Evolutionary conservation across 1,284 basidiomycete genomes (phyloP), one percentile per base, ranked within the genome.

Genomic region (Ceratobasidium sp.): DNA sequence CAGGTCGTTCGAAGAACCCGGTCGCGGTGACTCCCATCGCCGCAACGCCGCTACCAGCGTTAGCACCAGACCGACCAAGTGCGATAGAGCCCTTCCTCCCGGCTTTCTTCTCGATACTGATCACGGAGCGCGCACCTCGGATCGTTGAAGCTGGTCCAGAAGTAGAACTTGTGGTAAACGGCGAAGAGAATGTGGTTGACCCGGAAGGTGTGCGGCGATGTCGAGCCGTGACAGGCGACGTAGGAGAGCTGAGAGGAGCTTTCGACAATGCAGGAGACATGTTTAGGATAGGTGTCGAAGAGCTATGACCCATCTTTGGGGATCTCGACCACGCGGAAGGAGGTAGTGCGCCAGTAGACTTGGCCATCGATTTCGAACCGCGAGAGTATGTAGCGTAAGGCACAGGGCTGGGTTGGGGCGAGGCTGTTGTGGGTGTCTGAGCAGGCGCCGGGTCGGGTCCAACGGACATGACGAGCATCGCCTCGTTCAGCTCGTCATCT

Each of bases 401-500:
- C 9, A 64, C 74, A 3, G 58, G 58, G 9, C 7, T 41, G 6
- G 34, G 29, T 41, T 59, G 58, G 62, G 24, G 59, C 43, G 69
- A 66, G 59, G 0, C 53, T 24, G 75, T 48, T 51, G 75, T 41
- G 56, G 76, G 75, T 65, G 76, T 75, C 0, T 49, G 62, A 37
- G 24, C 41, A 24, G 76, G 68, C 61, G 75, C 77, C 71, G 77
- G 68, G 64, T 75, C 34, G 19, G 58, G 88, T 0, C 88, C 90
- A 66, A 91, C 84, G 2, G 89, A 88, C 90, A 91, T 91, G 24
- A 91, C 87, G 64, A 92, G 85, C 87, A 91, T 89, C 59, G 85
- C 88, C 80, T 92, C 90, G 79, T 92, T 90, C 65, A 90, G 87
- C 56, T 88, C 88, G 37, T 90, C 88, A 75, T 91, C 89, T 31